Evolutionary conservation across 2,329 filamentous ascomycete genomes (phyloP).

Genomic region (Fusarium udum): DNA sequence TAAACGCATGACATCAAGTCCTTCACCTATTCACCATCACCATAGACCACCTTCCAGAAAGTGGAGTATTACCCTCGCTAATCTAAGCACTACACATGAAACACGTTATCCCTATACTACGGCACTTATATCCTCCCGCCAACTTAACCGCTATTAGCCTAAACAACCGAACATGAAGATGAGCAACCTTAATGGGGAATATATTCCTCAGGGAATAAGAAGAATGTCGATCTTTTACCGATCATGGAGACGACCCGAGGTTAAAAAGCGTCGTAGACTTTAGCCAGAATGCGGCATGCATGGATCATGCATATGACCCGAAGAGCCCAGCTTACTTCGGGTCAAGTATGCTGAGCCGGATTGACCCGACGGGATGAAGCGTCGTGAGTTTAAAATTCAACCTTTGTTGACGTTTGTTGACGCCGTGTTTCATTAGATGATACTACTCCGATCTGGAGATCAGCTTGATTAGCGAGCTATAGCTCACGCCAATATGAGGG

Average conservation of each 20-base stretch:
- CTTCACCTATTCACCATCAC: too few relatives aligned
- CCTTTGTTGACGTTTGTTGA: not conserved
- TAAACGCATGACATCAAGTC: not conserved
- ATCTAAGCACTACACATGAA: not conserved
- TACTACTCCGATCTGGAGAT: not conserved
- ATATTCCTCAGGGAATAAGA: not conserved
- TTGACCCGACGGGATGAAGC: not conserved
- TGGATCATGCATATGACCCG: not conserved
- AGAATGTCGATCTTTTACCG: not conserved
- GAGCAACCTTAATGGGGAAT: not conserved
- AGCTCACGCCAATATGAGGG: accelerated
- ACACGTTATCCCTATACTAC: not conserved
- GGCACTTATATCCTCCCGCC: not conserved
- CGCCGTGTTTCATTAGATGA: not conserved
- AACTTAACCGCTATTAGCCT: not conserved
- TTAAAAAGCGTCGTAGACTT: not conserved
- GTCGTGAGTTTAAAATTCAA: not conserved
- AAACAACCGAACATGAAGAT: not conserved
- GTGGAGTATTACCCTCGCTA: not conserved
- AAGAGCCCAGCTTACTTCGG: not conserved
- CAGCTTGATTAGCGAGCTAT: not conserved
- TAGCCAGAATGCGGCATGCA: not conserved
- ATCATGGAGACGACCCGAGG: not conserved
- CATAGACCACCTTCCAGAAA: not conserved
- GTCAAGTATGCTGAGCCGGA: not conserved